Evolutionary conservation across 345 rosid genomes (phyloP).

Genomic region (Euphorbia peplus): DNA sequence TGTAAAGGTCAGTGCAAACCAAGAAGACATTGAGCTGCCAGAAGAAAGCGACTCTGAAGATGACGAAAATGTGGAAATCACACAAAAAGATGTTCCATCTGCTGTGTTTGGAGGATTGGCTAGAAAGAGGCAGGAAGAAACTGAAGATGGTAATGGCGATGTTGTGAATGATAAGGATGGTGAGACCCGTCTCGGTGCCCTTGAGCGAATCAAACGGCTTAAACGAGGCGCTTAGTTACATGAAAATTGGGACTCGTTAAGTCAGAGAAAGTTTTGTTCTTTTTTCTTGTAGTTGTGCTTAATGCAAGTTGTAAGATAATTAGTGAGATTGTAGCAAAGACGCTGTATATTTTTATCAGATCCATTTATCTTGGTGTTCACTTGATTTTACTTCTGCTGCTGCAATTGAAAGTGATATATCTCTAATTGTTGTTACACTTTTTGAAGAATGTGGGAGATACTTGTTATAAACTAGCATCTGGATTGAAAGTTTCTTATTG

Average conservation of each 20-base stretch:
- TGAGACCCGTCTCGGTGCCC: conserved; percentile 63
- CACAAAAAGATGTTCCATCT: conserved; percentile 75
- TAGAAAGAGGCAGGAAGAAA: conserved; percentile 64
- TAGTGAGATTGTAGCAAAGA: background rate
- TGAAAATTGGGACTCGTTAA: background rate
- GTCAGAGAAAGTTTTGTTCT: background rate
- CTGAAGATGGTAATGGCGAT: conserved; percentile 27
- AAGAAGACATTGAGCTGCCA: conserved; percentile 83
- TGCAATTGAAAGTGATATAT: too few species aligned
- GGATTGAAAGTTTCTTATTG: too few species aligned
- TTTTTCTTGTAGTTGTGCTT: background rate
- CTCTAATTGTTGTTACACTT: too few species aligned
- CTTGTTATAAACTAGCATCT: too few species aligned
- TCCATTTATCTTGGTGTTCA: background rate
- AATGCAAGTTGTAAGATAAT: conserved; percentile 1
- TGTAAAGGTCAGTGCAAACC: conserved; percentile 38
- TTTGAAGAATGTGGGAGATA: too few species aligned
- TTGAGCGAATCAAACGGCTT: conserved; percentile 76
- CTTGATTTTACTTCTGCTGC: background rate
- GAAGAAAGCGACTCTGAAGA: conserved; percentile 80
- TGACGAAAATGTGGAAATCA: conserved; percentile 59
- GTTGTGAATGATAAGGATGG: conserved; percentile 35
- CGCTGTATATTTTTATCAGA: background rate
- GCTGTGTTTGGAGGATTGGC: conserved; percentile 79
- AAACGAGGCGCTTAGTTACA: conserved; percentile 29